Evolutionary conservation across 805 yeast genomes (phyloP).

Genomic region (Cyberlindnera saturnus): DNA sequence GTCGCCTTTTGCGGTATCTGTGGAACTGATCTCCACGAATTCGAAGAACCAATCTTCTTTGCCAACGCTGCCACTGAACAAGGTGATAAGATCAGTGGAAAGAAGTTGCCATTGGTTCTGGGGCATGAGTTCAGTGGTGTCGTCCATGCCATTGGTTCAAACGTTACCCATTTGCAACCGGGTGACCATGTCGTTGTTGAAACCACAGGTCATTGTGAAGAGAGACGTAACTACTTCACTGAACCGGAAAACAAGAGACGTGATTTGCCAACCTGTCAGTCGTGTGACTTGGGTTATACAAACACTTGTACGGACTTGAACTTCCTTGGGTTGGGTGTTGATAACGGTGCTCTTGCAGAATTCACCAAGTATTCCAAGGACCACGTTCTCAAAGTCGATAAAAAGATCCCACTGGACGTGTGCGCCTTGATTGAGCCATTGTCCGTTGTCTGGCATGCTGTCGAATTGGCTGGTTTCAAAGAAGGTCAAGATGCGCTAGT

Average conservation of each 20-base stretch:
- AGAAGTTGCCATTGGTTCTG: constrained; percentile 49
- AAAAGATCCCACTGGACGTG: constrained; percentile 40
- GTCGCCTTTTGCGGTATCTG: constrained; percentile 50
- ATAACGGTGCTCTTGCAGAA: constrained; percentile 43
- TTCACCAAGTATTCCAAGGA: constrained; percentile 33
- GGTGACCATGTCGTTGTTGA: constrained; percentile 57
- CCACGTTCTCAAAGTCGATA: constrained; percentile 35
- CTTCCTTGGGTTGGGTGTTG: constrained; percentile 44
- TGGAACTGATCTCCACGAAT: constrained; percentile 59
- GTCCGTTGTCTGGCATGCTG: constrained; percentile 57
- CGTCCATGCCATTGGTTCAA: constrained; percentile 45
- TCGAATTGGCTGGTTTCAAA: constrained; percentile 36
- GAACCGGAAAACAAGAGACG: constrained; percentile 14
- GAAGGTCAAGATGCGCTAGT: constrained; percentile 43
- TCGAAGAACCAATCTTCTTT: constrained; percentile 54
- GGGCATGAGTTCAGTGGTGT: constrained; percentile 61
- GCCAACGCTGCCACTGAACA: constrained; percentile 37
- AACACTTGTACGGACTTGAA: constrained; percentile 40
- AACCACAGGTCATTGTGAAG: constrained; percentile 39
- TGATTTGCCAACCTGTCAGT: constrained; percentile 29
- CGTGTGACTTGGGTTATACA: constrained; percentile 37
- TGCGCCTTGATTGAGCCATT: constrained; percentile 56
- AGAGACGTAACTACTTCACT: constrained; percentile 27
- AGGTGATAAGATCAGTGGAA: constrained; percentile 24
- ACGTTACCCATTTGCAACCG: constrained; percentile 41